Conservation (phyloP, 306 rosid species). For the Oemleria cerasiformis region DNA sequence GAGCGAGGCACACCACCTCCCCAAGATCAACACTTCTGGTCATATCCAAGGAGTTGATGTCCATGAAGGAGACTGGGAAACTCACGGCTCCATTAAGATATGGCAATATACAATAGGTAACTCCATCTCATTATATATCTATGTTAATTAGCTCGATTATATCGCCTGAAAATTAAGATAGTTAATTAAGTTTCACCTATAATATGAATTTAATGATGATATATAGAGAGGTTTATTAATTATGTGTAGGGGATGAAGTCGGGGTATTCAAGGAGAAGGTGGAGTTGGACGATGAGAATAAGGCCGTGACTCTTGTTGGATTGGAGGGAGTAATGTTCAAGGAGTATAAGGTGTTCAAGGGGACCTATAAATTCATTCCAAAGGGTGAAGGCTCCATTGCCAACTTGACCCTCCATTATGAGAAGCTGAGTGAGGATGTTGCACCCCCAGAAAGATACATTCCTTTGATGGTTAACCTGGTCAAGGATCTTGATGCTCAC, state of each 20-base stretch:
- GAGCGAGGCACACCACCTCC: constrained; percentile 24
- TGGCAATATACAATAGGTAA: constrained; percentile 30
- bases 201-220: too few species aligned
- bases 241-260: constrained; percentile 19
- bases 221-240: too few species aligned
- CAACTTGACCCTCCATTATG: constrained; percentile 26
- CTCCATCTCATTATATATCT: background rate
- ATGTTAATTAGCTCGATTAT: background rate
- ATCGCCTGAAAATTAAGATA: too few species aligned
- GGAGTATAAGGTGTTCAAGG: constrained; percentile 25
- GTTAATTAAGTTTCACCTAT: too few species aligned
- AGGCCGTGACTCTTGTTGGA: constrained; percentile 4
- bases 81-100: constrained; percentile 29
- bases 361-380: constrained; percentile 7
- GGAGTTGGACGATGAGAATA: constrained; percentile 28
- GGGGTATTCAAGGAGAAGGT: constrained; percentile 33
- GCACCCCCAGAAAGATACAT: constrained; percentile 33
- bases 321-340: constrained; percentile 35
- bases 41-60: constrained; percentile 26
- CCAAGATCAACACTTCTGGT: constrained; percentile 20
- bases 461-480: constrained; percentile 21
- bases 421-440: constrained; percentile 23
- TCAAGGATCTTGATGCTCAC: constrained; percentile 33
- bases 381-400: constrained; percentile 22
- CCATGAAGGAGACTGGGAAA: constrained; percentile 45